These are phyloP conservation scores for Lyophyllum atratum DNA, from an alignment of 768 basidiomycete genomes.

Conservation along the genomic window DNA sequence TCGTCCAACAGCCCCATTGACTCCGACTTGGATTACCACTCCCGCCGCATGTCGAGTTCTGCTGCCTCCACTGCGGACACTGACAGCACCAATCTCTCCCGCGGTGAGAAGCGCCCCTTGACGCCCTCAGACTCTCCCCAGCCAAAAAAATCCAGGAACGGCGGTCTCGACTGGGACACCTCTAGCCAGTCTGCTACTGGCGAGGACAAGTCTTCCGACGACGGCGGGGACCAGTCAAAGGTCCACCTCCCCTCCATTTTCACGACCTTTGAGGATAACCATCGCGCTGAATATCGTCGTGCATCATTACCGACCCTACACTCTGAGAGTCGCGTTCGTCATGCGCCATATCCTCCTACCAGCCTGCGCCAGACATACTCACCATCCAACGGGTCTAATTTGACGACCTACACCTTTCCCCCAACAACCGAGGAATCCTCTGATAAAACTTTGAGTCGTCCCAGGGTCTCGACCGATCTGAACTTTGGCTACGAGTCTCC, in stretches of 20 bases:
- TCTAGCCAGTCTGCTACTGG: conserved; percentile 16
- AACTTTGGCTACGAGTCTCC: conserved; percentile 50
- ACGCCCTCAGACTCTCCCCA: conserved; percentile 59
- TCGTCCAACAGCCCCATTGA: conserved; percentile 13
- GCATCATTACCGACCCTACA: conserved; percentile 64
- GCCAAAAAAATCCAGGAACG: conserved; percentile 49
- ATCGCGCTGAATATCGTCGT: conserved; percentile 58
- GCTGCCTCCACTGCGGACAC: conserved; percentile 69
- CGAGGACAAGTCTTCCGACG: conserved; percentile 41
- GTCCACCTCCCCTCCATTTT: conserved; percentile 79
- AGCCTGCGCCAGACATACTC: conserved; percentile 49
- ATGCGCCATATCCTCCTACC: conserved; percentile 58
- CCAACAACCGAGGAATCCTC: conserved; percentile 39
- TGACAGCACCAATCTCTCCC: conserved; percentile 61
- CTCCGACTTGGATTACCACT: conserved; percentile 56
- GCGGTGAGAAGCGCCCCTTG: conserved; percentile 59
- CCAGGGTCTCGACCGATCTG: conserved; percentile 52
- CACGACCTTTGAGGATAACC: conserved; percentile 64
- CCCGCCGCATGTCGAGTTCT: conserved; percentile 78
- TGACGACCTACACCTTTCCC: conserved; percentile 60
- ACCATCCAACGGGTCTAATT: conserved; percentile 42
- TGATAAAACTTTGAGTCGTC: conserved; percentile 40
- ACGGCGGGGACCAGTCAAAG: conserved; percentile 46
- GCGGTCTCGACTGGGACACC: conserved; percentile 37
- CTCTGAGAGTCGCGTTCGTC: conserved; percentile 55